Conservation (phyloP, 257 asterid species). For the Fraxinus anomala region DNA sequence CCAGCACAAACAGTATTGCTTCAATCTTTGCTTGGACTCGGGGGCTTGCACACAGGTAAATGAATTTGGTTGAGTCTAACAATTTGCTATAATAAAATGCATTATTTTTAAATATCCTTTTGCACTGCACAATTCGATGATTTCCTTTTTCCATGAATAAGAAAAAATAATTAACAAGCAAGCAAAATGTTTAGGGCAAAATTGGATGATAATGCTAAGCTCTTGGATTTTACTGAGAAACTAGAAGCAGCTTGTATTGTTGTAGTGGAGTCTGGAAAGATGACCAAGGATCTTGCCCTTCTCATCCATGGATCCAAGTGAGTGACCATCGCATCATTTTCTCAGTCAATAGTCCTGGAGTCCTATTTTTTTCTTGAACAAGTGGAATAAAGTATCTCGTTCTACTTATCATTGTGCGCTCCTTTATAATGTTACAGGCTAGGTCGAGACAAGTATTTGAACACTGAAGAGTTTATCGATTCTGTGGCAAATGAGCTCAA, state of each 20-base stretch:
- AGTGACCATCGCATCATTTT: slow-evolving; percentile 18
- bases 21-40: slow-evolving; percentile 99
- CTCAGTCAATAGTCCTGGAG: neutral
- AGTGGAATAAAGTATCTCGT: neutral
- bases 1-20: slow-evolving; percentile 99
- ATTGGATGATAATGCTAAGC: slow-evolving; percentile 76
- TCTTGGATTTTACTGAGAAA: slow-evolving; percentile 86
- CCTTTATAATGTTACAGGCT: slow-evolving; percentile 49
- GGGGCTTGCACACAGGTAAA: slow-evolving; percentile 95
- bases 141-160: neutral
- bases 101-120: neutral
- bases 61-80: neutral
- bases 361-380: neutral
- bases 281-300: slow-evolving; percentile 99
- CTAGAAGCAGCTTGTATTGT: slow-evolving; percentile 91
- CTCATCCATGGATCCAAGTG: slow-evolving; percentile 92
- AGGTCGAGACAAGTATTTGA: slow-evolving; percentile 63
- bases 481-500: slow-evolving; percentile 87
- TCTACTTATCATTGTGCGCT: neutral
- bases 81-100: neutral
- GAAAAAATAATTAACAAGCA: neutral
- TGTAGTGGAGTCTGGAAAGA: slow-evolving; percentile 89
- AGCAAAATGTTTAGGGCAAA: slow-evolving; percentile 62
- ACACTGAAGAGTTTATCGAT: slow-evolving; percentile 91
- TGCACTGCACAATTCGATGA: neutral